Conservation (phyloP, 768 basidiomycete genomes). For the Strobilomyces dryophilus region DNA sequence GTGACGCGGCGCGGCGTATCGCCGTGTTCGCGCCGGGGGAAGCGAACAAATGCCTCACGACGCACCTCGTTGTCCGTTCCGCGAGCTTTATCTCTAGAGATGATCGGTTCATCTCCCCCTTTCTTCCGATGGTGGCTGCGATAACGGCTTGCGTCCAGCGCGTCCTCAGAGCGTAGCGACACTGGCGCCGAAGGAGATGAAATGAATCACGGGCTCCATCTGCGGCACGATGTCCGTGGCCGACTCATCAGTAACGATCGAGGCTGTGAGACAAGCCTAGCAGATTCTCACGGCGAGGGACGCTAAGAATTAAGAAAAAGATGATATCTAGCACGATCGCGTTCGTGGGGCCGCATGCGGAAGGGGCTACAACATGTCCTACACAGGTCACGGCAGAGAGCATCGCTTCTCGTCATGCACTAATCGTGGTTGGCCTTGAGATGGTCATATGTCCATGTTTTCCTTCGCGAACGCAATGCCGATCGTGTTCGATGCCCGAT, state of each 20-base stretch:
- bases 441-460: background rate
- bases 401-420: too few relatives aligned
- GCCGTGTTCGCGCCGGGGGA: background rate
- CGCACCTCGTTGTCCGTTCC: background rate
- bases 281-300: background rate
- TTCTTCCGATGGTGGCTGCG: background rate
- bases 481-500: conserved; percentile 6
- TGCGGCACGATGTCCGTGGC: conserved; percentile 5
- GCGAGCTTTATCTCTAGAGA: background rate
- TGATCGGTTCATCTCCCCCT: background rate
- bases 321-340: conserved; percentile 1
- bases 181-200: background rate
- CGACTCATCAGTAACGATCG: background rate
- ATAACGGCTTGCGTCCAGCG: background rate
- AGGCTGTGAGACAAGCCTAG: background rate
- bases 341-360: conserved; percentile 8
- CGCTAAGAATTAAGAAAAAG: conserved; percentile 1
- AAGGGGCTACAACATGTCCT: conserved; percentile 4
- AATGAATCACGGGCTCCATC: conserved; percentile 1
- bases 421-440: too few relatives aligned
- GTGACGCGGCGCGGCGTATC: background rate
- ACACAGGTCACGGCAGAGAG: too few relatives aligned
- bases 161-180: background rate
- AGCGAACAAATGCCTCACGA: too few relatives aligned
- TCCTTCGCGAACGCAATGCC: background rate